Evolutionary conservation across 805 yeast genomes (phyloP), one percentile per base, ranked within the genome.

Genomic region (Wickerhamiella domercqiae): DNA sequence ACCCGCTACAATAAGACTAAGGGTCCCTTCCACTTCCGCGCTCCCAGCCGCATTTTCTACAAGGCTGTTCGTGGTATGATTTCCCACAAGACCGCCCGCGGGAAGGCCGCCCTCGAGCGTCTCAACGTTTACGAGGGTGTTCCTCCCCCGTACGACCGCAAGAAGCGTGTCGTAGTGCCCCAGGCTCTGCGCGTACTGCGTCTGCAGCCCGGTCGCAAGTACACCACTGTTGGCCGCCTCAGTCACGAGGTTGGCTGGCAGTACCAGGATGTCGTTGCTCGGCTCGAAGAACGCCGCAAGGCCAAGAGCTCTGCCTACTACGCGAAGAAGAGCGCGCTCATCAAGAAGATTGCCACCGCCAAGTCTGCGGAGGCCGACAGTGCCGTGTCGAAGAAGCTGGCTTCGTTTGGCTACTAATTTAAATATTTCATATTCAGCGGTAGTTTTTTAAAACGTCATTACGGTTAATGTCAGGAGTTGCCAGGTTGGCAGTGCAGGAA

Each of bases 21-120:
- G 68, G 99, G 98, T 74, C 97, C 97, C 63, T 90, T 87, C 96
- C 99, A 90, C 69, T 90, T 90, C 94, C 90, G 97, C 73, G 99
- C 99, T 50, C 99, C 99, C 68, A 86, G 97, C 50, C 84, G 97
- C 73, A 87, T 90, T 71, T 84, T 90, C 71, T 86, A 86, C 93
- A 90, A 90, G 80, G 96, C 99, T 62, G 70, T 90, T 66, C 81
- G 94, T 67, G 99, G 99, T 73, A 90, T 90, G 99, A 72, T 90
- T 61, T 73, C 95, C 66, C 97, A 90, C 86, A 90, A 90, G 84
- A 90, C 98, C 56, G 90, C 97, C 59, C 90, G 97, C 72, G 99
- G 99, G 71, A 80, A 82, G 75, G 97, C 97, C 64, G 99, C 99
- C 60, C 70, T 90, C 63, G 97, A 86, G 75, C 86, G 96, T 73